phyloP scores from a whole-genome alignment of 2,329 filamentous ascomycete genomes.

The Cladorrhinum sp. region DNA sequence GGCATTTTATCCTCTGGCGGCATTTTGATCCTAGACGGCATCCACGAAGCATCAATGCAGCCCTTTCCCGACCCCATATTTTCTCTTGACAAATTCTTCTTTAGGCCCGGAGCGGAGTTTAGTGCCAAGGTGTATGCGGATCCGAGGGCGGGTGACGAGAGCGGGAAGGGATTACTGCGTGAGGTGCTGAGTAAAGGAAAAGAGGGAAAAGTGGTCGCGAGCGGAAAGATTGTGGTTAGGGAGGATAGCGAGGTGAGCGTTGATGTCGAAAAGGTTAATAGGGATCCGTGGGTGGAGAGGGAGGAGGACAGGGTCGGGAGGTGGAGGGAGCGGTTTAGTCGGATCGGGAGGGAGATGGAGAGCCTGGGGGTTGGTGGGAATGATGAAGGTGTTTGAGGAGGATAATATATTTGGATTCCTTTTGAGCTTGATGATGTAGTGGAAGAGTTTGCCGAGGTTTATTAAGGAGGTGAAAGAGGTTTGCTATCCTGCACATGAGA shows the following conservation, averaged over 20 bases:
- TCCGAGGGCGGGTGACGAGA: slow-evolving; percentile 17
- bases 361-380: not conserved
- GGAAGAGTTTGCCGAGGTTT: not conserved
- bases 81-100: slow-evolving; percentile 32
- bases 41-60: slow-evolving; percentile 39
- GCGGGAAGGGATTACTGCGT: slow-evolving; percentile 19
- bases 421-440: not conserved
- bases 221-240: slow-evolving; percentile 20
- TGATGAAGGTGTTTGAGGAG: no score
- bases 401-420: not conserved
- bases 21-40: slow-evolving; percentile 1
- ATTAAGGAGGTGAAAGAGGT: not conserved
- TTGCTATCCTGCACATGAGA: not conserved
- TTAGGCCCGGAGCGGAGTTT: slow-evolving; percentile 30
- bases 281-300: slow-evolving; percentile 32
- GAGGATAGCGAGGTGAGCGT: slow-evolving; percentile 31
- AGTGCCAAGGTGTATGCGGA: slow-evolving; percentile 33
- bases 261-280: slow-evolving; percentile 34
- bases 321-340: slow-evolving; percentile 32
- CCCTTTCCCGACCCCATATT: slow-evolving; percentile 33
- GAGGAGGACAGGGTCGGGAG: slow-evolving; percentile 30
- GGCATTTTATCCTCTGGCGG: not conserved
- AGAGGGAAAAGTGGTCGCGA: slow-evolving; percentile 6
- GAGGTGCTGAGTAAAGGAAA: slow-evolving; percentile 18
- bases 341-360: slow-evolving; percentile 28